phyloP scores from a whole-genome alignment of 2,329 filamentous ascomycete genomes.

The Phaeosphaeriaceae sp. region DNA sequence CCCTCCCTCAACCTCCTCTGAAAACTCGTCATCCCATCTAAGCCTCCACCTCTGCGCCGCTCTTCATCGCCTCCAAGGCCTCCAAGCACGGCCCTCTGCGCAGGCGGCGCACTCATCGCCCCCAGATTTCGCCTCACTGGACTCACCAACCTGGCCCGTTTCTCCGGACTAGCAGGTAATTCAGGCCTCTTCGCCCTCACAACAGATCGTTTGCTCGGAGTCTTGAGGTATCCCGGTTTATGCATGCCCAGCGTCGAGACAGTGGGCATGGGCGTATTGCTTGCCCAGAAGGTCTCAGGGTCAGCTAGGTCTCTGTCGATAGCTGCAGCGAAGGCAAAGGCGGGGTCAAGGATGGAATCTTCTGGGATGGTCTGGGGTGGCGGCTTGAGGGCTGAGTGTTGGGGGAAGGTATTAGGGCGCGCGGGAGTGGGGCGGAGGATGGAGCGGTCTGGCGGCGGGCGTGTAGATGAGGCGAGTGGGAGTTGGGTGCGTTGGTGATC shows the following conservation, averaged over 20 bases:
- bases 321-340: conserved; percentile 10
- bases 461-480: conserved; percentile 7
- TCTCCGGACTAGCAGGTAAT: conserved; percentile 34
- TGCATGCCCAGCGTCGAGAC: conserved; percentile 2
- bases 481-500: conserved; percentile 17
- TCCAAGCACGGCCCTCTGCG: conserved; percentile 1
- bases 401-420: conserved; percentile 24
- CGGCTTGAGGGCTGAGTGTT: conserved; percentile 18
- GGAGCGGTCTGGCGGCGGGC: conserved; percentile 10
- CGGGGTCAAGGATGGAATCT: conserved; percentile 16
- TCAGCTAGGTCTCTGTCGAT: conserved; percentile 19
- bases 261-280: conserved; percentile 29
- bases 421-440: conserved; percentile 8
- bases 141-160: conserved; percentile 11
- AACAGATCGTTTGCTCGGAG: conserved; percentile 52
- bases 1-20: neutral
- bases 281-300: conserved; percentile 33
- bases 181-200: conserved; percentile 43
- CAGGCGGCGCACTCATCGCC: conserved; percentile 41
- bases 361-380: conserved; percentile 28
- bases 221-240: conserved; percentile 54
- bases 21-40: neutral
- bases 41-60: no score
- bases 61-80: neutral
- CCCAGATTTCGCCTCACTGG: conserved; percentile 14